Conservation (phyloP, 139 green algal genomes). For the Coccomyxa sp. region DNA sequence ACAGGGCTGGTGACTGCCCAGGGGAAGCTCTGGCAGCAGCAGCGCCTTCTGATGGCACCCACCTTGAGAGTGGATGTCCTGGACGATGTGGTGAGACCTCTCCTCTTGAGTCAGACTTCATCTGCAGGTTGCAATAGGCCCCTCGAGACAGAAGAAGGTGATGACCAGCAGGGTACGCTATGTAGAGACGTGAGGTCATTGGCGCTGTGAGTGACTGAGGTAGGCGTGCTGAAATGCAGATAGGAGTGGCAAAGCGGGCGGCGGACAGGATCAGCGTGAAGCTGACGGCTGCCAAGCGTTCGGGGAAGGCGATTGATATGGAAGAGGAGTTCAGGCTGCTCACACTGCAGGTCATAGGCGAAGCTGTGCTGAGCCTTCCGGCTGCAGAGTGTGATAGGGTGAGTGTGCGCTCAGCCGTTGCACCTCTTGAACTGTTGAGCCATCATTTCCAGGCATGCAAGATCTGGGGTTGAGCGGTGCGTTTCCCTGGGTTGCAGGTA, state of each 20-base stretch:
- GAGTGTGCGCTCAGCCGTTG: neutral
- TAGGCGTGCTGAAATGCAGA: neutral
- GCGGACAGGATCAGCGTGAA: slow-evolving; percentile 69
- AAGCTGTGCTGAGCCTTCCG: slow-evolving; percentile 79
- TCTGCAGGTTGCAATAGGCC: too few relatives aligned
- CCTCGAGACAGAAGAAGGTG: neutral
- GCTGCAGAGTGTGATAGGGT: slow-evolving; percentile 86
- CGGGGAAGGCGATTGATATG: slow-evolving; percentile 59
- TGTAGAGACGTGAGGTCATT: neutral
- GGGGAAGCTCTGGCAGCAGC: slow-evolving; percentile 84
- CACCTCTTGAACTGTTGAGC: too few relatives aligned
- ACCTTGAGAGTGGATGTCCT: slow-evolving; percentile 88
- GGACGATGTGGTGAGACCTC: slow-evolving; percentile 69
- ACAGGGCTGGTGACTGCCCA: slow-evolving; percentile 89
- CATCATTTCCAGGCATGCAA: neutral
- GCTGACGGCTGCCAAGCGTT: slow-evolving; percentile 43
- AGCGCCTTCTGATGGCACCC: slow-evolving; percentile 81
- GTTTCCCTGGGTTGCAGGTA: slow-evolving; percentile 43
- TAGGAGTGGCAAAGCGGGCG: slow-evolving; percentile 60
- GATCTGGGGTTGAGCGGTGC: neutral
- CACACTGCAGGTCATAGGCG: slow-evolving; percentile 91
- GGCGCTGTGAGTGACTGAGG: neutral
- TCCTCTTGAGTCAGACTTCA: neutral
- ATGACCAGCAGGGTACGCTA: neutral
- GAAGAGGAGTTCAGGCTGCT: slow-evolving; percentile 88